A percentile compares a stretch with the other conserved stretches of the same genome.
Conservation (phyloP, 306 rosid species). For the Boehmeria nivea region DNA sequence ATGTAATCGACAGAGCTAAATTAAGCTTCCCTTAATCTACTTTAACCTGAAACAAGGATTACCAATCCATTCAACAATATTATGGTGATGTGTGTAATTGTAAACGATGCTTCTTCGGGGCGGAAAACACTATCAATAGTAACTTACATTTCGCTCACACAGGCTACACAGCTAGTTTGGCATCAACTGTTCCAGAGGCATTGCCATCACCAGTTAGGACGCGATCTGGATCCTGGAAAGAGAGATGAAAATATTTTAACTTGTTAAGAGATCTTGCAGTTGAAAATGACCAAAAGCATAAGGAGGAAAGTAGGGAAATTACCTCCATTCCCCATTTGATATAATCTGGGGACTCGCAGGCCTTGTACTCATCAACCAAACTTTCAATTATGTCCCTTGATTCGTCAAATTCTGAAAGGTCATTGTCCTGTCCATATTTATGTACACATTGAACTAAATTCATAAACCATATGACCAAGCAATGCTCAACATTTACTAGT, state of each 20-base stretch:
- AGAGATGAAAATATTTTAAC: conserved; percentile 13
- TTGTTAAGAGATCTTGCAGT: conserved; percentile 10
- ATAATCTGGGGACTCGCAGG: conserved; percentile 98
- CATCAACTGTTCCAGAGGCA: conserved; percentile 72
- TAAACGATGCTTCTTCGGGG: background rate
- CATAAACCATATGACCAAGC: conserved; percentile 4
- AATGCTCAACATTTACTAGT: conserved; percentile 3
- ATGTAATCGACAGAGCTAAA: background rate
- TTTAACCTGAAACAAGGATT: conserved; percentile 16
- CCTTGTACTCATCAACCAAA: conserved; percentile 95
- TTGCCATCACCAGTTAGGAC: conserved; percentile 77
- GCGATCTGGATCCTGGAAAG: conserved; percentile 70
- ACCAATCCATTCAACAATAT: background rate
- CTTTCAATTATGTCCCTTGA: conserved; percentile 93
- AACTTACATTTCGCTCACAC: conserved; percentile 46
- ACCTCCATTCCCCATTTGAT: conserved; percentile 99
- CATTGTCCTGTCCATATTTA: conserved; percentile 75
- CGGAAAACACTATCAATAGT: background rate
- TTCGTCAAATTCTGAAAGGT: conserved; percentile 98
- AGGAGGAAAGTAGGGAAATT: conserved; percentile 23
- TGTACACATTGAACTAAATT: conserved; percentile 22
- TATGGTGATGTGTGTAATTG: background rate
- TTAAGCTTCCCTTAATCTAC: background rate
- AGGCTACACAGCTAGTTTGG: conserved; percentile 51
- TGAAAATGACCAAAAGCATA: conserved; percentile 15